Conservation (phyloP, 2,329 filamentous ascomycete species). For the Cyphellophora attinorum region DNA sequence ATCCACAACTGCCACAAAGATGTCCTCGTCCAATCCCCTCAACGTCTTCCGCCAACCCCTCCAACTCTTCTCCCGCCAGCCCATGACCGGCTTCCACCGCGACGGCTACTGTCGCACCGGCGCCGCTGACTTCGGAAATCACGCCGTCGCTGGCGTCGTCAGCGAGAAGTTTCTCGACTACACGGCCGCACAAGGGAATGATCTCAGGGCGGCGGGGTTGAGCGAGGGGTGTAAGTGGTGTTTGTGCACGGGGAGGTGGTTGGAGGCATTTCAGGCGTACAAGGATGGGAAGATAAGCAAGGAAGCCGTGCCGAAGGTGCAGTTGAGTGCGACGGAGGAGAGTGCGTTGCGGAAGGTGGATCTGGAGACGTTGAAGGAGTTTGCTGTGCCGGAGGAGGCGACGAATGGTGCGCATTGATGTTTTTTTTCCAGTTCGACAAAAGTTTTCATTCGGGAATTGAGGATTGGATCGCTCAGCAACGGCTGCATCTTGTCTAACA, state of each 20-base stretch:
- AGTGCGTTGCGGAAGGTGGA: constrained; percentile 26
- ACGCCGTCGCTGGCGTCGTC: constrained; percentile 48
- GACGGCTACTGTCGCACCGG: constrained; percentile 55
- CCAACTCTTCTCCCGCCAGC: constrained; percentile 46
- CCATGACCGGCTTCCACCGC: constrained; percentile 52
- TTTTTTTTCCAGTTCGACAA: too few species aligned
- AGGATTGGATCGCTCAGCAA: too few species aligned
- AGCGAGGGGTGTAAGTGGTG: constrained; percentile 55
- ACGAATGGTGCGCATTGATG: constrained; percentile 8
- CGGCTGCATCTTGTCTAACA: too few species aligned
- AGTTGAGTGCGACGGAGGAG: constrained; percentile 28
- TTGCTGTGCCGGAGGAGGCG: constrained; percentile 21
- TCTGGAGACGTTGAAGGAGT: constrained; percentile 26
- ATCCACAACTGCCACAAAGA: not conserved
- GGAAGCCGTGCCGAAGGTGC: constrained; percentile 20
- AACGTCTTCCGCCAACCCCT: constrained; percentile 49
- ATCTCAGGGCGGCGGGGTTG: constrained; percentile 48
- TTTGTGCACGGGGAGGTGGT: constrained; percentile 51
- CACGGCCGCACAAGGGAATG: constrained; percentile 49
- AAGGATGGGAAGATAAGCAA: constrained; percentile 28
- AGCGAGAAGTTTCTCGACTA: constrained; percentile 56
- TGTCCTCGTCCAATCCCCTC: not conserved
- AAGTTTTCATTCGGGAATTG: too few species aligned
- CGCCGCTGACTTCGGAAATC: constrained; percentile 47
- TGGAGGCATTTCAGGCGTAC: constrained; percentile 49